These are phyloP conservation scores for Bryoerythrophyllum caledonicum DNA, from an alignment of 225 moss, liverwort and hornwort genomes.

Conservation along the genomic window DNA sequence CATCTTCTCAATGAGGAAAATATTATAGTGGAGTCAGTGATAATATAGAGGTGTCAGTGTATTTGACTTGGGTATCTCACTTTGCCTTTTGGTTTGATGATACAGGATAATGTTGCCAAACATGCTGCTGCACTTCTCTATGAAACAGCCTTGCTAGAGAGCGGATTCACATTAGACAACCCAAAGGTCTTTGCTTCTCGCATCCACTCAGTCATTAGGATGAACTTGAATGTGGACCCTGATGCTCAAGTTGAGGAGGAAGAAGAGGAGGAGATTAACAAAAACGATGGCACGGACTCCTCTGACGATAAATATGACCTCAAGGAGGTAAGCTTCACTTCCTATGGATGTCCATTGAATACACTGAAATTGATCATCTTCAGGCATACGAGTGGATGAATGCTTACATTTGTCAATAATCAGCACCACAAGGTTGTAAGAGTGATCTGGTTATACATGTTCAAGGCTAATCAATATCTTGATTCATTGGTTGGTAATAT, in stretches of 20 bases:
- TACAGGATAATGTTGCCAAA: constrained; percentile 60
- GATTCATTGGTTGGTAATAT: background rate
- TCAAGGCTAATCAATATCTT: background rate
- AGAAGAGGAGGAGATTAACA: constrained; percentile 34
- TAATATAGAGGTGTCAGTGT: background rate
- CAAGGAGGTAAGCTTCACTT: constrained; percentile 5
- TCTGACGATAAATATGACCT: background rate
- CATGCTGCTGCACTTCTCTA: constrained; percentile 63
- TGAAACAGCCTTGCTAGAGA: constrained; percentile 77
- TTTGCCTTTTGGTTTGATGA: background rate
- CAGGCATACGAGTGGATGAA: background rate
- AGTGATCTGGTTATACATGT: background rate
- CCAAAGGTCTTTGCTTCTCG: constrained; percentile 70
- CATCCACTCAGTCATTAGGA: constrained; percentile 59
- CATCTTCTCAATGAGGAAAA: too few species aligned
- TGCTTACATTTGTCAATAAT: background rate
- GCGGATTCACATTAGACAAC: constrained; percentile 68
- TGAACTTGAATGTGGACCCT: constrained; percentile 63
- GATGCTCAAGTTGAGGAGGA: constrained; percentile 55
- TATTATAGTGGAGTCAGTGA: too few species aligned
- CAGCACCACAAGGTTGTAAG: background rate
- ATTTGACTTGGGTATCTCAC: background rate
- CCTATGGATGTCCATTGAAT: background rate
- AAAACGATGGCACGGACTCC: constrained; percentile 15
- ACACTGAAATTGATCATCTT: background rate